Evolutionary conservation across 2,329 filamentous ascomycete species (phyloP), one percentile per base, ranked within the genome.

Genomic region (Sporothrix mexicana): DNA sequence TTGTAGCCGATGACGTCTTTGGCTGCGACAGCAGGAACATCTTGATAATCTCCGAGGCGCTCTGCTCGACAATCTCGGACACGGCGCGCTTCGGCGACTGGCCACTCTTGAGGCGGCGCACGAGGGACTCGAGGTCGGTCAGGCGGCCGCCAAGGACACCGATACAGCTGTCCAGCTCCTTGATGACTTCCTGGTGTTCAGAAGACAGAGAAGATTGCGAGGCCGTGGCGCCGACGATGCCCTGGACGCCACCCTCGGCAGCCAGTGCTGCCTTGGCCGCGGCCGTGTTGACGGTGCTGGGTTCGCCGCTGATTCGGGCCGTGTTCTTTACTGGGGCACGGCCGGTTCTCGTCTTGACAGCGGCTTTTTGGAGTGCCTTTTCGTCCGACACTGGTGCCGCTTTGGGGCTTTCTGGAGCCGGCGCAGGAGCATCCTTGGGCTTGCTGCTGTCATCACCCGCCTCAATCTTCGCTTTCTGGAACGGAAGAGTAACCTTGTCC

Each of bases 61-160:
- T 92, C 79, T 97, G 94, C 71, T 93, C 91, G 71, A 97, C 92
- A 75, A 99, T 98, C 76, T 97, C 94, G 25, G 90, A 85, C 2
- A 98, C 91, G 2, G 96, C 96, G 76, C 92, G 87, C 75, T 87
- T 88, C 0, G 96, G 96, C 1, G 88, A 92, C 80, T 98, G 94
- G 17, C 96, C 95, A 0, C 92, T 90, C 82, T 94, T 93, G 77
- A 99, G 92, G 20, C 96, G 88, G 49, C 95, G 90, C n/a, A 95
- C 92, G 59, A 99, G 89, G 79, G 96, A 97, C 79, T 98, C 95
- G 23, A 99, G 90, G 79, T 99, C 96, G 0, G 94, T 97, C n/a
- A 99, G 87, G 3, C 96, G 93, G 1, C 96, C 96, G 25, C 96
- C 96, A 1, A 99, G 87, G 0, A 91, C 88, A 41, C 90, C 88